Percentiles rank a stretch among this genome's conserved stretches.
Conservation (phyloP, 163 green algal species). For the Scenedesmus sp. region DNA sequence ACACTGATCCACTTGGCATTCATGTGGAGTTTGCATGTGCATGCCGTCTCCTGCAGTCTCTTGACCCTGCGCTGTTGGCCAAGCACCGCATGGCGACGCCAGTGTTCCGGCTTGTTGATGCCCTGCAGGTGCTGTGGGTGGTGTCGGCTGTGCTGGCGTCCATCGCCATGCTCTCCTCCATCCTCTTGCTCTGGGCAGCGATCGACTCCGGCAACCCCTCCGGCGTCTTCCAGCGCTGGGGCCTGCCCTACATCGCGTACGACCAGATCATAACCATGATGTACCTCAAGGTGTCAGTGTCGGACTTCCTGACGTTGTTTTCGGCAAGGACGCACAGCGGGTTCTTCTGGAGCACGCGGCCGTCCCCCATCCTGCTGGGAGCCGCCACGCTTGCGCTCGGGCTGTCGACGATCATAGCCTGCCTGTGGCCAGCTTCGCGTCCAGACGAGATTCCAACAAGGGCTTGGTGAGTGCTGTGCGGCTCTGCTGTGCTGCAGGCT, state of each 20-base stretch:
- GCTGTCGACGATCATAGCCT: slow-evolving; percentile 81
- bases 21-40: too few species aligned
- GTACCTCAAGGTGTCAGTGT: slow-evolving; percentile 91
- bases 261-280: slow-evolving; percentile 79
- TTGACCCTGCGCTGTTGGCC: neutral
- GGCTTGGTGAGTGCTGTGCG: slow-evolving; percentile 32
- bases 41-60: too few species aligned
- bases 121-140: slow-evolving; percentile 70
- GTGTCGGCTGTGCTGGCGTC: slow-evolving; percentile 77
- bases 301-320: slow-evolving; percentile 92
- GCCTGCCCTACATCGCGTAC: slow-evolving; percentile 73
- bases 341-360: slow-evolving; percentile 77
- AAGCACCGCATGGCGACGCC: neutral
- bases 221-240: slow-evolving; percentile 71
- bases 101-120: neutral
- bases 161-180: slow-evolving; percentile 81
- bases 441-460: slow-evolving; percentile 55
- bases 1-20: neutral
- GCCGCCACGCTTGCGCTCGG: slow-evolving; percentile 70
- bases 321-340: slow-evolving; percentile 77
- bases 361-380: slow-evolving; percentile 70
- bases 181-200: slow-evolving; percentile 81
- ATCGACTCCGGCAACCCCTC: slow-evolving; percentile 73
- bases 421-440: slow-evolving; percentile 75
- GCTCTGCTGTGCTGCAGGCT: neutral